Evolutionary conservation across 2,329 filamentous ascomycete species (phyloP).

Genomic region (Macrophomina pseudophaseolina): DNA sequence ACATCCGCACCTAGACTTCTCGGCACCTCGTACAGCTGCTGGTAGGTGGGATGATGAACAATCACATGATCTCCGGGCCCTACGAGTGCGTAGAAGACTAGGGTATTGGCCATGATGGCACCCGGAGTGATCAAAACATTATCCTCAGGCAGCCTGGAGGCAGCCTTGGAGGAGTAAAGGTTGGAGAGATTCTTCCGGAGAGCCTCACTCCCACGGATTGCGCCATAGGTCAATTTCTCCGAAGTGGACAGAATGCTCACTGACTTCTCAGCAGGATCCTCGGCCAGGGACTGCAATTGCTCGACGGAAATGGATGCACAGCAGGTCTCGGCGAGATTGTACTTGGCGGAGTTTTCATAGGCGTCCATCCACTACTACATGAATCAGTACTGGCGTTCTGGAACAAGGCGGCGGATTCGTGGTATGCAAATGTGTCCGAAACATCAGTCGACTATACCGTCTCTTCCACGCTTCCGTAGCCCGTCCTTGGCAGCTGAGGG

Average conservation of each 20-base stretch:
- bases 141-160: constrained; percentile 54
- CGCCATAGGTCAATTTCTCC: constrained; percentile 71
- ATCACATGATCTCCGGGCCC: constrained; percentile 80
- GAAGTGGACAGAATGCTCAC: constrained; percentile 54
- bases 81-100: constrained; percentile 75
- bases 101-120: constrained; percentile 83
- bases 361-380: constrained; percentile 62
- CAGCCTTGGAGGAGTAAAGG: constrained; percentile 64
- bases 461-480: neutral
- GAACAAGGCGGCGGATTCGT: neutral
- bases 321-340: constrained; percentile 82
- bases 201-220: constrained; percentile 69
- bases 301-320: constrained; percentile 69
- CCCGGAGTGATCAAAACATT: constrained; percentile 79
- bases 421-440: too few relatives aligned
- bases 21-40: constrained; percentile 80
- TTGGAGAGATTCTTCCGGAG: constrained; percentile 69
- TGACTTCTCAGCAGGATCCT: constrained; percentile 42
- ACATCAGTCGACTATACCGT: neutral
- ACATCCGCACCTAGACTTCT: constrained; percentile 77
- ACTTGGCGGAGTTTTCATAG: constrained; percentile 58
- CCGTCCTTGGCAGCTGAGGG: constrained; percentile 9
- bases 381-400: constrained; percentile 1
- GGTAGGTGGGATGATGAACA: constrained; percentile 85
- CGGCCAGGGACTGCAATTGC: constrained; percentile 61